phyloP scores from a whole-genome alignment of 495 filamentous ascomycete genomes.

The Arthonia radiata region DNA sequence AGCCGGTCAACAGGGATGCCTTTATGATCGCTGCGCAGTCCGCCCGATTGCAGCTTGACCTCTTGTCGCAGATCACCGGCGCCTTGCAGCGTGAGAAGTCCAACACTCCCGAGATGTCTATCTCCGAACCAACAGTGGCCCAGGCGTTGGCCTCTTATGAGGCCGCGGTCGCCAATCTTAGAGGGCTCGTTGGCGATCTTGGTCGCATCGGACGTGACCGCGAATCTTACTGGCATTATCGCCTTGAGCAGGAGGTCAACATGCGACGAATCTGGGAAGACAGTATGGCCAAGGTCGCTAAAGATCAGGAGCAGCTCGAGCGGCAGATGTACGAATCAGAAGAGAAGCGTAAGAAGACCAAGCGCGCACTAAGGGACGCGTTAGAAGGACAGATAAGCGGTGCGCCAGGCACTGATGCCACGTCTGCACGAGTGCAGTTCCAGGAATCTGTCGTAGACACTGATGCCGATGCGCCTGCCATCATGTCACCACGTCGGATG shows the following conservation, averaged over 20 bases:
- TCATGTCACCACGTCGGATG: slow-evolving; percentile 1
- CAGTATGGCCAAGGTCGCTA: slow-evolving; percentile 82
- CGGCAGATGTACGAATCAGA: slow-evolving; percentile 72
- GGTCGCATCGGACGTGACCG: slow-evolving; percentile 78
- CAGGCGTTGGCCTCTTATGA: slow-evolving; percentile 77
- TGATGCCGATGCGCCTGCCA: slow-evolving; percentile 2
- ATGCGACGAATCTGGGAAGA: slow-evolving; percentile 94
- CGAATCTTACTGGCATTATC: slow-evolving; percentile 90
- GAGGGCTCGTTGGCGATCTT: slow-evolving; percentile 64
- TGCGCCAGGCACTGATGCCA: slow-evolving; percentile 18
- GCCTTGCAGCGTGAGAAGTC: slow-evolving; percentile 51
- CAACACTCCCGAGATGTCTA: slow-evolving; percentile 38
- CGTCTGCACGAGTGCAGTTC: slow-evolving; percentile 10
- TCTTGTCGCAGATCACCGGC: slow-evolving; percentile 57
- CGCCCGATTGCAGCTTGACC: slow-evolving; percentile 72
- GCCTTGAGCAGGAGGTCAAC: slow-evolving; percentile 67
- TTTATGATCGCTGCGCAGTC: slow-evolving; percentile 92
- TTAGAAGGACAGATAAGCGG: slow-evolving; percentile 31
- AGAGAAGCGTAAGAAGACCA: slow-evolving; percentile 67
- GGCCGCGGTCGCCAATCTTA: slow-evolving; percentile 65
- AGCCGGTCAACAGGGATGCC: slow-evolving; percentile 57
- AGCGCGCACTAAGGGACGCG: slow-evolving; percentile 69
- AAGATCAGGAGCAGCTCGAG: slow-evolving; percentile 80
- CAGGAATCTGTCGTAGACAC: slow-evolving; percentile 3
- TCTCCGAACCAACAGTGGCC: slow-evolving; percentile 49